A percentile compares a stretch with the other conserved stretches of the same genome.
phyloP scores from a whole-genome alignment of 1,284 basidiomycete species.

The Schizopora paradoxa region DNA sequence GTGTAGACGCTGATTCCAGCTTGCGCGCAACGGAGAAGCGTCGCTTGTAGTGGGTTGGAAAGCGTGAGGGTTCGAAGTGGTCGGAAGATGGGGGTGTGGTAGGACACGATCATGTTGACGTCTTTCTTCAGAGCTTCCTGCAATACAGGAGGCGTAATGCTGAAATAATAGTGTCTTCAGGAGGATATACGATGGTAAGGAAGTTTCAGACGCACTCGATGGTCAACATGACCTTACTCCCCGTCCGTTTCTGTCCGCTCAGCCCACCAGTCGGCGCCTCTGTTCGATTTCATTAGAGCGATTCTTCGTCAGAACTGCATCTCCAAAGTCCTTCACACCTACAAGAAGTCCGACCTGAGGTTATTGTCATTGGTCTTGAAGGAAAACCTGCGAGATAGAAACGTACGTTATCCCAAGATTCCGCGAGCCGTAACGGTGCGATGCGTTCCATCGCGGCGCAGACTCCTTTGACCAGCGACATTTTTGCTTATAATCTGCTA shows the following conservation, averaged over 20 bases:
- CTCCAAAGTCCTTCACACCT: conserved; percentile 39
- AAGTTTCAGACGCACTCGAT: conserved; percentile 61
- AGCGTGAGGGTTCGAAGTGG: conserved; percentile 77
- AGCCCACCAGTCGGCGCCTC: conserved; percentile 57
- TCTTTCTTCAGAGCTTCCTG: conserved; percentile 66
- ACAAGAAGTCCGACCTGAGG: conserved; percentile 76
- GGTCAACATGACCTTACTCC: conserved; percentile 72
- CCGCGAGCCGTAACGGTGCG: conserved; percentile 80
- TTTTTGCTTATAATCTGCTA: no score
- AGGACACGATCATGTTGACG: conserved; percentile 71
- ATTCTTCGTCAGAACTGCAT: conserved; percentile 3
- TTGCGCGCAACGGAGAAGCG: conserved; percentile 73
- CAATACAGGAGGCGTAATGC: conserved; percentile 74
- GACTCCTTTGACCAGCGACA: conserved; percentile 44
- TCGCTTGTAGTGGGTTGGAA: conserved; percentile 72
- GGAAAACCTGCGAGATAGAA: conserved; percentile 12
- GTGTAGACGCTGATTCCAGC: conserved; percentile 82
- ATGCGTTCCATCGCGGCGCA: conserved; percentile 71
- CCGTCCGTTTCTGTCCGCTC: conserved; percentile 40
- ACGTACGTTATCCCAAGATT: conserved; percentile 87
- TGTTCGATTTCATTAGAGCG: conserved; percentile 26
- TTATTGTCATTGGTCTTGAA: background rate
- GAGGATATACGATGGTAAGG: conserved; percentile 9
- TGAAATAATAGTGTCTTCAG: conserved; percentile 28
- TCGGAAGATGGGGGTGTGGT: conserved; percentile 89